A percentile compares a stretch with the other conserved stretches of the same genome.
Evolutionary conservation across 2,329 filamentous ascomycete species (phyloP).

Genomic region (Thelonectria olida): DNA sequence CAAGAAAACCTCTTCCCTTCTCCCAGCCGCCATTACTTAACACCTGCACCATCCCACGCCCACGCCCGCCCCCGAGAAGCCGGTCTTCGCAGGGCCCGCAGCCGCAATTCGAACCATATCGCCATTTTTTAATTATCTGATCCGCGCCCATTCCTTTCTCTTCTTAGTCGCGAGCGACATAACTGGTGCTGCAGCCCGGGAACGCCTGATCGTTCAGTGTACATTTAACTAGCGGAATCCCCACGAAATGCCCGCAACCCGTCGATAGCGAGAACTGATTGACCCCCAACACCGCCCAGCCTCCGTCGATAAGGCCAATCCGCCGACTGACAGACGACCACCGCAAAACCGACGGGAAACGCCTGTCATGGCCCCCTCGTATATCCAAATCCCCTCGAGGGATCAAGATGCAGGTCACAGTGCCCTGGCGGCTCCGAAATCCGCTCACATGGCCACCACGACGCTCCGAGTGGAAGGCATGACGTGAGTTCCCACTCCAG

Average conservation of each 20-base stretch:
- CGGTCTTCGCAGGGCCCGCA: constrained; percentile 21
- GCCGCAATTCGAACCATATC: neutral
- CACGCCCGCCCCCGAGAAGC: constrained; percentile 22
- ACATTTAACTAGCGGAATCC: constrained; percentile 4
- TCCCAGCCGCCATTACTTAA: constrained; percentile 19
- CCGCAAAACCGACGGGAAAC: neutral
- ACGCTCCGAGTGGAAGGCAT: constrained; percentile 91
- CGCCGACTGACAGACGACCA: neutral
- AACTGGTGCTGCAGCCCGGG: constrained; percentile 1
- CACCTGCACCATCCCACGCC: constrained; percentile 5
- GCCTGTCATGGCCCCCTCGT: constrained; percentile 59
- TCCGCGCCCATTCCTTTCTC: constrained; percentile 23
- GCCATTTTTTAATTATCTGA: constrained; percentile 16
- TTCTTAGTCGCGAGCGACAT: constrained; percentile 10
- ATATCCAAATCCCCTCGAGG: constrained; percentile 58
- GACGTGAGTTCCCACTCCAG: constrained; percentile 63
- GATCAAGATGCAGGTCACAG: constrained; percentile 41
- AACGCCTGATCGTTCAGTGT: neutral
- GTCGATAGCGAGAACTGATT: constrained; percentile 25
- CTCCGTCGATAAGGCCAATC: constrained; percentile 4
- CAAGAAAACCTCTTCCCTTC: neutral
- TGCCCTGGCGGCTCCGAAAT: constrained; percentile 40
- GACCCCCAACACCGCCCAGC: constrained; percentile 26
- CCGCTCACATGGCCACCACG: constrained; percentile 83
- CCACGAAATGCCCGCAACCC: constrained; percentile 33